phyloP scores from a whole-genome alignment of 139 green algal genomes.

The Gonium pectorale region DNA sequence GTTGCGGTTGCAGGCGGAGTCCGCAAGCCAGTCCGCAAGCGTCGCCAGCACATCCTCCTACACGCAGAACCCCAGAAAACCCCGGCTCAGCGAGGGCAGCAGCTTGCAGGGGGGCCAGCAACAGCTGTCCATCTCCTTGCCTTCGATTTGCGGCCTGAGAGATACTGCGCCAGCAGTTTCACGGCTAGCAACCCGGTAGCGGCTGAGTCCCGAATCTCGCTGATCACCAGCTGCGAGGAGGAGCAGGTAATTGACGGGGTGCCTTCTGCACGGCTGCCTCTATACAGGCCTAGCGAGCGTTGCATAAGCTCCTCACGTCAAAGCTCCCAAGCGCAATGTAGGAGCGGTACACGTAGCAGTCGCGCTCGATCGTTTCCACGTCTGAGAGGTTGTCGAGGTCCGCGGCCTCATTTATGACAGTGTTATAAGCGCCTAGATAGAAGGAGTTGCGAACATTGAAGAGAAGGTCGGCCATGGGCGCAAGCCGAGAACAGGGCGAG shows the following conservation, averaged over 20 bases:
- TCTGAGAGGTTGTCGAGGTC: conserved; percentile 85
- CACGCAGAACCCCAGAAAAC: neutral
- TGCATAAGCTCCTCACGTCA: conserved; percentile 74
- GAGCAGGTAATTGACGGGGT: too few species aligned
- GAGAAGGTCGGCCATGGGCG: conserved; percentile 80
- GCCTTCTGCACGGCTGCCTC: too few species aligned
- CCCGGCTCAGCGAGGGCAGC: neutral
- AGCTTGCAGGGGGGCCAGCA: neutral
- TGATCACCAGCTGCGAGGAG: conserved; percentile 92
- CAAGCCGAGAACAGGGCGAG: too few species aligned
- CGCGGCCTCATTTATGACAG: conserved; percentile 89
- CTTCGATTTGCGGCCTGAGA: conserved; percentile 65
- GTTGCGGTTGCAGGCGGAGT: conserved; percentile 84
- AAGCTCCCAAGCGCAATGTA: conserved; percentile 96
- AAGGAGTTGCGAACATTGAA: conserved; percentile 94
- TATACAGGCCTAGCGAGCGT: too few species aligned
- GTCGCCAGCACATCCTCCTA: conserved; percentile 75
- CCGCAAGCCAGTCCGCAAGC: conserved; percentile 82
- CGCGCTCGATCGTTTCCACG: conserved; percentile 80
- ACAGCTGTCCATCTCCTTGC: too few species aligned
- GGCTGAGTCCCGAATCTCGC: conserved; percentile 83
- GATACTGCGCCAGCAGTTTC: conserved; percentile 90
- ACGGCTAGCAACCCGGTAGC: conserved; percentile 89
- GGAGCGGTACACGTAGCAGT: conserved; percentile 91
- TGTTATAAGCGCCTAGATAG: conserved; percentile 94